Base-by-base conservation (phyloP, 164 flowering plant genomes). In the Magnolia officinalis region DNA sequence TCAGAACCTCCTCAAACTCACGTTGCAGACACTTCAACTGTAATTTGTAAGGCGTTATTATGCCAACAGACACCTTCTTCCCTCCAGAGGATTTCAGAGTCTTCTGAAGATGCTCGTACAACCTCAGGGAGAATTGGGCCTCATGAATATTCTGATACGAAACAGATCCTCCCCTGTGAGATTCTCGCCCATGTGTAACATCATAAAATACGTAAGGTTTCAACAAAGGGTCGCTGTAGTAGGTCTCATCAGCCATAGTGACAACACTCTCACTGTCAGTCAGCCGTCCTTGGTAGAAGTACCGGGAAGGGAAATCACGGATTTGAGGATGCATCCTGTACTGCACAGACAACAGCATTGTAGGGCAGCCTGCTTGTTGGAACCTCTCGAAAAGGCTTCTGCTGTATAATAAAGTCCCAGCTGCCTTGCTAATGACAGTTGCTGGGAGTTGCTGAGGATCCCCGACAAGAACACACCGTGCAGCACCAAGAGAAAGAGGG, bases 371-470 rank as follows among this genome's bases (percentile, higher is more conserved):
- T 7, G 92, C 97, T 80, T 86, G 97, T 80, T 95, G 98, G 78
- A 95, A 95, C 82, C 98, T 89, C 83, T 95, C 99, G 75, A 95
- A 93, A 50, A 95, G 95, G 50, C 99, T 95, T 82, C 98, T 84
- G 81, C 98, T 93, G 84, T 95, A 95, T 75, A 93, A 72, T 78
- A 95, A 81, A 23, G 96, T 91, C 61, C 98, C 96, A 75, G 99
- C 98, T 37, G 98, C 98, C 82, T 92, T 91, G 88, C 99, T 95
- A 50, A 95, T 95, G 45, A 93, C 97, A 67, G 99, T 95, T 26
- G 99, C 98, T 61, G 99, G 98, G 79, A 95, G 99, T 84, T 95
- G 99, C 86, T 95, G 99, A 7, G 98, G 99, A 84, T 95, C 99
- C 67, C 98, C 99, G 69, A 95, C 99, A 83, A 95, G 98, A 79